Evolutionary conservation across 1,139 yeast genomes (phyloP), one percentile per base, ranked within the genome.

Genomic region (Yamadazyma dushanensis): DNA sequence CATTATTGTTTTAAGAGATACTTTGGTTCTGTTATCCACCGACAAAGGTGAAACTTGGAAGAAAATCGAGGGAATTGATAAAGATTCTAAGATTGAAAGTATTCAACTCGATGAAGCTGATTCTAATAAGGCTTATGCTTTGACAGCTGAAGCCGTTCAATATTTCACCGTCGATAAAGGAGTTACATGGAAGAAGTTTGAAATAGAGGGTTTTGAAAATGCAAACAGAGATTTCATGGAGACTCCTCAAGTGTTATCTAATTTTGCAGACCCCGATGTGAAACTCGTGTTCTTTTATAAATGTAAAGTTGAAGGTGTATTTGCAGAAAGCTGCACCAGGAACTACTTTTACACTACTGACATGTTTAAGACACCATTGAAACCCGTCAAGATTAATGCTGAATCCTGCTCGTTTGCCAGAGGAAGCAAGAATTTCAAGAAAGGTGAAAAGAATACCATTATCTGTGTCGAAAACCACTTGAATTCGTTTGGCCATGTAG

Each of bases 41-140:
- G 74, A 84, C 51, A 78, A 80, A 45, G 94, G 94, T 6, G 64
- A 54, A 14, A 51, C 65, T 0, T 85, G 86, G 83, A 45, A 56
- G 1, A 45, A 48, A 10, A 56, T 73, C 2, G 49, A 57, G 23
- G 66, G 53, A 3, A 33, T 61, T 11, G 38, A 59, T 42, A 58
- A 56, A n/a, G 49, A 50, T 5, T 30, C 34, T 4, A 51, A 70
- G 1, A 38, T 53, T 0, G 37, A 39, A 3, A 38, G 8, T n/a
- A 11, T 80, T 17, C 53, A 63, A 29, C 57, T 73, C 30, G 84
- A 78, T 50, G 70, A 73, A 2, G 61, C 62, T 36, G 58, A 67
- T 41, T 60, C 59, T 20, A 56, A 66, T 1, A 55, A 81, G 31
- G 92, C 83, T 0, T 73, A 79, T 51, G 79, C 75, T 1, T 56